Conservation (phyloP, 78 protist species). For the Dictyostelium firmibasis region DNA sequence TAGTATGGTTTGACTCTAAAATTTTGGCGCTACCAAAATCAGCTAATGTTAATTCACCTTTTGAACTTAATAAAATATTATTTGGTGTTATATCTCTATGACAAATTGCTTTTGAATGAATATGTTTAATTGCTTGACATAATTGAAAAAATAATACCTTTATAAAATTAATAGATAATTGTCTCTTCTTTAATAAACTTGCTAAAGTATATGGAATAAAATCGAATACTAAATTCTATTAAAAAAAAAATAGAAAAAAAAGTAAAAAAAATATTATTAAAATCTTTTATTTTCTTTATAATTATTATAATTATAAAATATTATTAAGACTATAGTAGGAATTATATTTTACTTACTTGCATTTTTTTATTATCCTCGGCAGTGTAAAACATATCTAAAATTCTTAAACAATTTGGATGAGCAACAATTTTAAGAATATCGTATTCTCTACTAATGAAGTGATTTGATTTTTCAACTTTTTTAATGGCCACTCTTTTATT, state of each 20-base stretch:
- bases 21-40: slow-evolving; percentile 99
- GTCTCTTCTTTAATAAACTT: slow-evolving; percentile 49
- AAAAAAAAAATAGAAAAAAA: not conserved
- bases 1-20: slow-evolving; percentile 93
- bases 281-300: slow-evolving; percentile 42
- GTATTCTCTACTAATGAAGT: slow-evolving; percentile 68
- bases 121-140: slow-evolving; percentile 93
- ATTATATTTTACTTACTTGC: slow-evolving; percentile 41
- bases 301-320: not conserved
- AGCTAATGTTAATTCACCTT: slow-evolving; percentile 95
- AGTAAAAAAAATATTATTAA: not conserved
- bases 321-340: no score
- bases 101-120: slow-evolving; percentile 90
- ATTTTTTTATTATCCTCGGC: slow-evolving; percentile 65
- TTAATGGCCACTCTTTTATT: slow-evolving; percentile 97
- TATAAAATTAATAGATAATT: slow-evolving; percentile 41
- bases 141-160: slow-evolving; percentile 94
- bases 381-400: slow-evolving; percentile 67
- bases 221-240: slow-evolving; percentile 78
- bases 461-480: slow-evolving; percentile 91
- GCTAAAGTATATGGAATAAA: slow-evolving; percentile 76
- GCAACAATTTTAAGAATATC: slow-evolving; percentile 54
- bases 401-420: slow-evolving; percentile 72
- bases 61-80: slow-evolving; percentile 91
- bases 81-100: slow-evolving; percentile 96